phyloP scores from a whole-genome alignment of 441 rosid genomes.

The Geranium incanum region DNA sequence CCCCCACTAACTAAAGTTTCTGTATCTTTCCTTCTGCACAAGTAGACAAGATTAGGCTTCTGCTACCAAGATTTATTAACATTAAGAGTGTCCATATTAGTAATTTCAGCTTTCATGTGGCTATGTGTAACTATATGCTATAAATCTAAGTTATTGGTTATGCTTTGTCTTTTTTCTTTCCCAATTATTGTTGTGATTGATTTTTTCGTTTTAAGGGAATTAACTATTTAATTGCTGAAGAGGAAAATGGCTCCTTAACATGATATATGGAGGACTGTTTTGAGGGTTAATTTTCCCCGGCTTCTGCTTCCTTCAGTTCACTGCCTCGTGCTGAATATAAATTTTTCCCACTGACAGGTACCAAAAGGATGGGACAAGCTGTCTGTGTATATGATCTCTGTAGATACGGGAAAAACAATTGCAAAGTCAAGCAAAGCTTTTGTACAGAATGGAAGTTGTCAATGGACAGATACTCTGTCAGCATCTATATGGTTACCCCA shows the following conservation, averaged over 20 bases:
- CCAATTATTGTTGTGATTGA: background rate
- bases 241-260: background rate
- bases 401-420: constrained; percentile 47
- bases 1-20: no score
- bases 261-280: background rate
- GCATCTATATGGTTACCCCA: constrained; percentile 39
- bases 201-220: background rate
- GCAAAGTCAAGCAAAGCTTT: constrained; percentile 38
- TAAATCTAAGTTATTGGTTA: background rate
- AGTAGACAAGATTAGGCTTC: background rate
- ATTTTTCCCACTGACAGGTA: constrained; percentile 27
- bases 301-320: background rate
- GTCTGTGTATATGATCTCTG: constrained; percentile 38
- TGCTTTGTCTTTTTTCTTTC: background rate
- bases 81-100: background rate
- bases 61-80: background rate
- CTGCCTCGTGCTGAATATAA: background rate
- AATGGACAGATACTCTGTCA: constrained; percentile 45
- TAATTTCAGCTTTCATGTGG: background rate
- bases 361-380: constrained; percentile 73
- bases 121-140: background rate
- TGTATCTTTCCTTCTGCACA: background rate
- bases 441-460: constrained; percentile 46
- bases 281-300: background rate
- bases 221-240: background rate